phyloP scores from a whole-genome alignment of 345 rosid species.

The Eucalyptus cladocalyx region DNA sequence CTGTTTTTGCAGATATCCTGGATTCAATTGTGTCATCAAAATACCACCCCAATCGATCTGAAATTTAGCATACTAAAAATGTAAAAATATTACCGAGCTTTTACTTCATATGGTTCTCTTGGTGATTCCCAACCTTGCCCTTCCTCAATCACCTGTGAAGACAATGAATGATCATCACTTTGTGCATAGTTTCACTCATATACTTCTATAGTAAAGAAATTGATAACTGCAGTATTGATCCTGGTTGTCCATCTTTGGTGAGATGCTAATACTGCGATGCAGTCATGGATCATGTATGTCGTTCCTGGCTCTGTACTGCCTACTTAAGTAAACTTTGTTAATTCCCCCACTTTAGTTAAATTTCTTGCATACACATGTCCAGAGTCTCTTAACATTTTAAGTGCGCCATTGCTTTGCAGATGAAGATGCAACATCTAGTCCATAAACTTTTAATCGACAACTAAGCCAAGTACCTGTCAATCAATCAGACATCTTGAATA shows the following conservation, averaged over 20 bases:
- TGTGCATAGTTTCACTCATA: not conserved
- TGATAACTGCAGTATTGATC: not conserved
- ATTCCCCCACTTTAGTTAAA: not conserved
- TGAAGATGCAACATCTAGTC: not conserved
- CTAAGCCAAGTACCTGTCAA: not conserved
- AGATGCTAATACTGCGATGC: not conserved
- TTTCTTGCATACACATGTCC: not conserved
- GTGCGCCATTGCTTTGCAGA: not conserved
- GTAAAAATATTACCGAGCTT: constrained; percentile 44
- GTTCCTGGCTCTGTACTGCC: not conserved
- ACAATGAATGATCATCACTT: not conserved
- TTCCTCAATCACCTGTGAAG: constrained; percentile 55
- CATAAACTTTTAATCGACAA: not conserved
- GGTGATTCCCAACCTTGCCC: constrained; percentile 98
- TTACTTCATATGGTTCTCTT: constrained; percentile 85
- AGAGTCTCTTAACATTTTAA: not conserved
- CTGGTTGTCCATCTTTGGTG: not conserved
- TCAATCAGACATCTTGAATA: not conserved
- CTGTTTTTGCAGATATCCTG: constrained; percentile 83
- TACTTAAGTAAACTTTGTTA: not conserved
- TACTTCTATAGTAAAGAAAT: not conserved
- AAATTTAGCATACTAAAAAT: not conserved
- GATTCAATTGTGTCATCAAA: not conserved
- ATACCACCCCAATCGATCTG: not conserved
- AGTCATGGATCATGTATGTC: not conserved